phyloP scores from a whole-genome alignment of 768 basidiomycete genomes.

The Panellus pusillus region DNA sequence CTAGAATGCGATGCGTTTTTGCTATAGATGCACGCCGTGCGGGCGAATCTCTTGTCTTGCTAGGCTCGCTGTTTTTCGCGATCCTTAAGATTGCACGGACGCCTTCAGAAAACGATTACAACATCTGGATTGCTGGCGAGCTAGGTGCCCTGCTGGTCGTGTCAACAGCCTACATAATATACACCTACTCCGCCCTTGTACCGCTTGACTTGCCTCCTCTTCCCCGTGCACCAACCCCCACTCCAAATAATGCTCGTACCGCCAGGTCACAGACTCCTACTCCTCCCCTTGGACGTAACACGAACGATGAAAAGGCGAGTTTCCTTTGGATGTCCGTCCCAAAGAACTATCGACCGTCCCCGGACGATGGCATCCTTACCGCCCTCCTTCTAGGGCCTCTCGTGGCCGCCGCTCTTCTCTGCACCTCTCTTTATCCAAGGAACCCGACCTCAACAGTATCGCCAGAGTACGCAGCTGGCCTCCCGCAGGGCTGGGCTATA shows the following conservation, averaged over 20 bases:
- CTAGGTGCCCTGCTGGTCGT: constrained; percentile 52
- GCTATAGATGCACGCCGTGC: constrained; percentile 62
- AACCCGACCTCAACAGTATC: constrained; percentile 17
- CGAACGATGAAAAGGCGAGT: constrained; percentile 49
- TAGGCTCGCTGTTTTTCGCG: constrained; percentile 61
- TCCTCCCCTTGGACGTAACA: constrained; percentile 11
- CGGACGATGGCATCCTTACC: constrained; percentile 84
- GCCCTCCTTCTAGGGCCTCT: constrained; percentile 84
- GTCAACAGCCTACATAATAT: constrained; percentile 61
- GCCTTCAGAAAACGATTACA: constrained; percentile 31
- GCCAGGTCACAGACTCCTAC: constrained; percentile 15
- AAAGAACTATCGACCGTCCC: constrained; percentile 85
- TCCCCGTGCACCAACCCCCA: background rate
- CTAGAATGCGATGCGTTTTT: constrained; percentile 42
- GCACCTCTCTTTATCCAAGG: constrained; percentile 44
- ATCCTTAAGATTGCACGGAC: constrained; percentile 46
- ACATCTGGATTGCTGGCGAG: constrained; percentile 59
- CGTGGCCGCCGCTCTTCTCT: constrained; percentile 68
- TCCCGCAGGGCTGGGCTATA: constrained; percentile 74
- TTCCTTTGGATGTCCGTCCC: constrained; percentile 91
- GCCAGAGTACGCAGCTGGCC: constrained; percentile 24
- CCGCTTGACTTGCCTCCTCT: constrained; percentile 25
- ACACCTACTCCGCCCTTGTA: constrained; percentile 49
- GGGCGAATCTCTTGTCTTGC: constrained; percentile 63
- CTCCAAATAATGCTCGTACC: background rate